Percentiles rank a stretch among this genome's conserved stretches.
Conservation (phyloP, 2,329 filamentous ascomycete genomes). For the Monosporascus ibericus region DNA sequence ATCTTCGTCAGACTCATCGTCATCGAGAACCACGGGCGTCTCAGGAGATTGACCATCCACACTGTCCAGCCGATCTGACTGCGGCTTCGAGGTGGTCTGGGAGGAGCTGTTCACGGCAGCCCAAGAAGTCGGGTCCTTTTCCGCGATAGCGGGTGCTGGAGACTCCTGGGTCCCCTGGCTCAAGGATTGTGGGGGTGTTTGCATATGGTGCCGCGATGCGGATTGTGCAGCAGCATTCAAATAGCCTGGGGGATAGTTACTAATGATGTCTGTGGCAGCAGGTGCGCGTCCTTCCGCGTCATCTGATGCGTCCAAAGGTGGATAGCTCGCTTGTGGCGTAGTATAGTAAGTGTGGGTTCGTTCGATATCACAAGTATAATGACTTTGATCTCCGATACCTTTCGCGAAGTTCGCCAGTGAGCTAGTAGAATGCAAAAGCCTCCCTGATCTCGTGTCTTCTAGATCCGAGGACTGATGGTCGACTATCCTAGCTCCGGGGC, state of each 20-base stretch:
- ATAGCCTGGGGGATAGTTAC: slow-evolving; percentile 19
- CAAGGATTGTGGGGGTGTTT: slow-evolving; percentile 2
- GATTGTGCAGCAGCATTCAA: slow-evolving; percentile 10
- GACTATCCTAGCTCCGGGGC: too few species aligned
- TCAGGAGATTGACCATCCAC: slow-evolving; percentile 17
- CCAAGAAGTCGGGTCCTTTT: slow-evolving; percentile 15
- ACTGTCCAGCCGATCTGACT: slow-evolving; percentile 12
- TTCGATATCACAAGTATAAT: slow-evolving; percentile 2
- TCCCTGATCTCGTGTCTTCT: neutral
- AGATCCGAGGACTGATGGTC: neutral
- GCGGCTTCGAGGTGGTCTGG: slow-evolving; percentile 6
- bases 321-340: slow-evolving; percentile 10
- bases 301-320: slow-evolving; percentile 11
- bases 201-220: slow-evolving; percentile 4
- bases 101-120: slow-evolving; percentile 18
- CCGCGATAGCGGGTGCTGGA: neutral
- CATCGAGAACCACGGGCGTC: slow-evolving; percentile 23
- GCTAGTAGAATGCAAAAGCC: neutral
- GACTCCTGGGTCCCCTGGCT: neutral
- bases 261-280: slow-evolving; percentile 4
- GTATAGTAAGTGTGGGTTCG: slow-evolving; percentile 1
- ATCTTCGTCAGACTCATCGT: slow-evolving; percentile 21
- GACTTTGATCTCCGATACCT: slow-evolving; percentile 1
- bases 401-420: neutral
- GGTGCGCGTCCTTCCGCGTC: slow-evolving; percentile 4